Conservation (phyloP, 805 yeast species). For the Saccharomycopsis synnaedendra region DNA sequence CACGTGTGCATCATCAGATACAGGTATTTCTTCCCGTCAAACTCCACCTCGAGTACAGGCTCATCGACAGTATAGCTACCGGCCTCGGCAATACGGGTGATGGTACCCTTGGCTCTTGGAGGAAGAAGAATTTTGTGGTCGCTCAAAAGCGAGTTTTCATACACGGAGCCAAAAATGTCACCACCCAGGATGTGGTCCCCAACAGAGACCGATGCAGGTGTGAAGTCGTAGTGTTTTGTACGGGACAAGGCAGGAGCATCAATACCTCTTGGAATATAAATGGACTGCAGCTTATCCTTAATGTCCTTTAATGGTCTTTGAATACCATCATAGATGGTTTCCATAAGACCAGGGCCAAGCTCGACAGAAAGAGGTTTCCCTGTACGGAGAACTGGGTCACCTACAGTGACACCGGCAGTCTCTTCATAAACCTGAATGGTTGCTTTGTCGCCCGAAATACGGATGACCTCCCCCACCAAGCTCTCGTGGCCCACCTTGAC, state of each 20-base stretch:
- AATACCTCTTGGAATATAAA: conserved; percentile 97
- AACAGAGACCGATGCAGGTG: conserved; percentile 65
- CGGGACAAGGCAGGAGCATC: conserved; percentile 94
- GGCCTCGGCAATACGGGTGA: conserved; percentile 75
- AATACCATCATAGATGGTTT: conserved; percentile 97
- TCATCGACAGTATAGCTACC: conserved; percentile 92
- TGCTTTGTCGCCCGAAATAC: conserved; percentile 94
- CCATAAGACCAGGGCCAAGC: conserved; percentile 98
- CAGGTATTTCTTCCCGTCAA: conserved; percentile 69
- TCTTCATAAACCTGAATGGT: conserved; percentile 99
- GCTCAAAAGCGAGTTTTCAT: conserved; percentile 83
- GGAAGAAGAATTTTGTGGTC: conserved; percentile 94
- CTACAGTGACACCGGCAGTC: conserved; percentile 98
- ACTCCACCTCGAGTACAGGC: conserved; percentile 84
- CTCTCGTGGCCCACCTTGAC: conserved; percentile 96
- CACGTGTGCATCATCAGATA: conserved; percentile 97
- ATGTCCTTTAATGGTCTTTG: conserved; percentile 97
- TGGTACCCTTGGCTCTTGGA: conserved; percentile 97
- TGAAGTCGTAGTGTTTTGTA: conserved; percentile 72
- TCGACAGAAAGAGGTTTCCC: conserved; percentile 99
- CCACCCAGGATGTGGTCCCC: conserved; percentile 99
- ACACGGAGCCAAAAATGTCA: conserved; percentile 82
- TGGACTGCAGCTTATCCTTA: conserved; percentile 76
- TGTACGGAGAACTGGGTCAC: conserved; percentile 96
- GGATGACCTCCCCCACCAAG: conserved; percentile 96